These are phyloP conservation scores for Hypomyces rosellus DNA, from an alignment of 2,329 filamentous ascomycete species.

Conservation along the genomic window DNA sequence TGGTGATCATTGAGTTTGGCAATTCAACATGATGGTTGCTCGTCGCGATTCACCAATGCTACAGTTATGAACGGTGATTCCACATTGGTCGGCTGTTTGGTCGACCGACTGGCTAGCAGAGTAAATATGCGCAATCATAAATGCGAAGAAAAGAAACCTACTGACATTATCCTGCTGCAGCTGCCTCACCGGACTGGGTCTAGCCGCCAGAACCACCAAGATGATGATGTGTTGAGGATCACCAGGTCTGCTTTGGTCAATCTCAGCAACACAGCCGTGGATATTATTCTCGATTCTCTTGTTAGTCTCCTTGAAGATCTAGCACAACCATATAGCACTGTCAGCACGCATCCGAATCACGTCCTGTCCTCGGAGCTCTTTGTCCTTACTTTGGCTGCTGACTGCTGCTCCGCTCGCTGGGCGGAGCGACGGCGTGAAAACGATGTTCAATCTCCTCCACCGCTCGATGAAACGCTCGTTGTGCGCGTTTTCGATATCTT, in stretches of 20 bases:
- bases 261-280: conserved; percentile 49
- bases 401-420: conserved; percentile 60
- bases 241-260: conserved; percentile 57
- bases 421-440: conserved; percentile 31
- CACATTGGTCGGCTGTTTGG: conserved; percentile 50
- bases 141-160: background rate
- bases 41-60: background rate
- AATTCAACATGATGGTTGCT: background rate
- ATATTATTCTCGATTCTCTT: conserved; percentile 50
- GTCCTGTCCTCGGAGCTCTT: conserved; percentile 60
- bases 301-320: conserved; percentile 54
- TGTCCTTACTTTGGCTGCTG: conserved; percentile 55
- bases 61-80: conserved; percentile 47
- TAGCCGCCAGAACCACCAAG: conserved; percentile 47
- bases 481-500: conserved; percentile 49
- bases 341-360: conserved; percentile 50
- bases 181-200: conserved; percentile 59
- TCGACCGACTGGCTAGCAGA: conserved; percentile 49
- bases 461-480: conserved; percentile 46
- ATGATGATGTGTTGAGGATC: conserved; percentile 55
- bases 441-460: conserved; percentile 25
- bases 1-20: background rate
- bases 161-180: conserved; percentile 31
- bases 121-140: conserved; percentile 27
- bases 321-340: conserved; percentile 44